Base-by-base conservation (phyloP, 306 rosid species). In the Senna siamea region DNA sequence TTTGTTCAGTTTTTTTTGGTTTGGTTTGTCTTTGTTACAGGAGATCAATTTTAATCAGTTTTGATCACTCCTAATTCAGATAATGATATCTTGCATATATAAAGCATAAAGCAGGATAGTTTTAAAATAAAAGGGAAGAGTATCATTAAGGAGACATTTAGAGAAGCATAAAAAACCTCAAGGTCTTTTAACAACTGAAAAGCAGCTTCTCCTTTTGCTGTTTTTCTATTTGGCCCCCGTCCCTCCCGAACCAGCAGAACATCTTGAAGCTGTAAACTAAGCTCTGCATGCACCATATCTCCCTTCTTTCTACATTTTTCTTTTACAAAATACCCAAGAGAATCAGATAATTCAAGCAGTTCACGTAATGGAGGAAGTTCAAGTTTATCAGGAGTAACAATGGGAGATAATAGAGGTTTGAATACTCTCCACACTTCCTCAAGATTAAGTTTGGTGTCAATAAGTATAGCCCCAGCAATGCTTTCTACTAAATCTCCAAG, bases 401-500 rank as follows among this genome's bases (percentile, higher is more conserved):
- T 82, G 41, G 99, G 99, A 73, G 96, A 89, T 66, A 94, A 79
- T 18, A 94, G 66, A 60, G 99, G 96, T 74, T 87, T 69, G 77
- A 81, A 89, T 85, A 90, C 77, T 59, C 78, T 86, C 99, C 99
- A 94, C 74, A 94, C 95, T 84, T 75, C 53, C 2, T 88, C 89
- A 76, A 88, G 87, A 81, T 85, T 82, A 61, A 94, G 99, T 77
- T 87, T 79, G 40, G 88, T 74, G 84, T 94, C 99, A 80, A 94
- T 76, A 72, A 94, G 87, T 80, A 92, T 78, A 47, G 99, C 97
- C 70, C 96, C 97, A 11, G 90, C 96, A 65, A 92, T 92, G 80
- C 99, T 94, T 89, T 94, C 99, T 57, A 94, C 85, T 80, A 94
- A 68, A 84, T 94, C 99, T 75, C 98, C 99, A 68, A 94, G 96